Base-by-base conservation (phyloP, 805 yeast species). In the Candida suzukii region DNA sequence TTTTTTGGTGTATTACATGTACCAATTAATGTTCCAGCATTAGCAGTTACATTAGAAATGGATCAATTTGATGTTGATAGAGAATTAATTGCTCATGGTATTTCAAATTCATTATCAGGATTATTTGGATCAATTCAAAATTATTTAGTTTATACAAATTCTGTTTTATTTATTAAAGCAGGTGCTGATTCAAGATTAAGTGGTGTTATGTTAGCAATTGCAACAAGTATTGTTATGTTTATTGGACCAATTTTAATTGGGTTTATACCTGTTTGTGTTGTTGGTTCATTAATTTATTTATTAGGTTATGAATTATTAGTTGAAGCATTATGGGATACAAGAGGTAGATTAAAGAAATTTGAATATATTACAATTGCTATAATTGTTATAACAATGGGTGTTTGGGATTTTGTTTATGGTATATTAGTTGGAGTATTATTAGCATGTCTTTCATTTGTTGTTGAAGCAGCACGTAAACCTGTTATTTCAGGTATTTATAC, bases 21-120 rank as follows among this genome's bases (percentile, higher is more conserved):
- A 11, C 99, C 99, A 4, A 93, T 93, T 45, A 93, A 93, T 58
- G 97, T 93, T 13, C 99, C 99, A 1, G 98, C 99, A 0, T 70
- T 93, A 37, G 97, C 98, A 0, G 93, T 90, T 16, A 83, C 95
- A 6, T 74, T 87, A 1, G 86, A 87, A 3, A 82, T 85, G 74
- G 93, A 85, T 60, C 80, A 81, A 42, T 77, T 85, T 49, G 95
- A 90, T 57, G 95, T 93, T 32, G 95, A 93, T 60, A 73, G 90
- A 44, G 99, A 93, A 63, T 72, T 93, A 43, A 82, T 91, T 26
- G 97, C 97, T 0, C 99, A 93, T 63, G 99, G 99, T 3, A 73
- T 83, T 45, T 86, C 96, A 5, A 93, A 93, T 57, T 79, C 83
- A 11, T 51, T 93, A 7, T 83, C 95, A 37, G 99, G 98, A 1